phyloP scores from a whole-genome alignment of 345 rosid species.

The Gossypium stocksii region DNA sequence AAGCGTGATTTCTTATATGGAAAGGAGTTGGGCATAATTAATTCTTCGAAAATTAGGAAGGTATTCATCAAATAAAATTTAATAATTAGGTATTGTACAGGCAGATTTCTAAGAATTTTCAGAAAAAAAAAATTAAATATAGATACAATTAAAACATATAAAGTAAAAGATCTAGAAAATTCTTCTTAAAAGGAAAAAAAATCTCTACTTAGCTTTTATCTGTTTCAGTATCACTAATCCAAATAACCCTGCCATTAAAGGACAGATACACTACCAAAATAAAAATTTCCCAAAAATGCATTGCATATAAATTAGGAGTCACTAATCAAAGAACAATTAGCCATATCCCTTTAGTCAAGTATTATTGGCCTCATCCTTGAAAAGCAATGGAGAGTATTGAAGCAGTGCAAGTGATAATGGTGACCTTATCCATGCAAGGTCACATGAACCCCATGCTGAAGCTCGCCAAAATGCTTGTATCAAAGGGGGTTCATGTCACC shows the following conservation, averaged over 20 bases:
- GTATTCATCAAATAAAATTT: background rate
- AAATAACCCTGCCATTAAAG: background rate
- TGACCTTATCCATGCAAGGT: constrained; percentile 40
- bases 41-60: background rate
- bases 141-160: background rate
- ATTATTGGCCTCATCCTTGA: background rate
- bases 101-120: background rate
- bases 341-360: background rate
- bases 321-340: background rate
- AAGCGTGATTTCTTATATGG: too few relatives aligned
- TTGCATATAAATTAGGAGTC: background rate
- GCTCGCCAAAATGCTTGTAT: constrained; percentile 39
- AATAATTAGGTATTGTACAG: background rate
- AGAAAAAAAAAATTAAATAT: background rate
- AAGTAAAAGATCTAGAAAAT: too few relatives aligned
- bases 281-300: background rate
- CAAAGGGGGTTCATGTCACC: constrained; percentile 38
- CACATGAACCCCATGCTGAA: constrained; percentile 47
- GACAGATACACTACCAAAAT: background rate
- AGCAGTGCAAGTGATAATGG: constrained; percentile 39
- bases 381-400: constrained; percentile 13
- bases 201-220: background rate
- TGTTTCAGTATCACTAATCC: background rate
- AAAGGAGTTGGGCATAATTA: too few relatives aligned
- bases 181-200: background rate